Conservation (phyloP, 2,329 filamentous ascomycete genomes). For the Didymella arachidicola region DNA sequence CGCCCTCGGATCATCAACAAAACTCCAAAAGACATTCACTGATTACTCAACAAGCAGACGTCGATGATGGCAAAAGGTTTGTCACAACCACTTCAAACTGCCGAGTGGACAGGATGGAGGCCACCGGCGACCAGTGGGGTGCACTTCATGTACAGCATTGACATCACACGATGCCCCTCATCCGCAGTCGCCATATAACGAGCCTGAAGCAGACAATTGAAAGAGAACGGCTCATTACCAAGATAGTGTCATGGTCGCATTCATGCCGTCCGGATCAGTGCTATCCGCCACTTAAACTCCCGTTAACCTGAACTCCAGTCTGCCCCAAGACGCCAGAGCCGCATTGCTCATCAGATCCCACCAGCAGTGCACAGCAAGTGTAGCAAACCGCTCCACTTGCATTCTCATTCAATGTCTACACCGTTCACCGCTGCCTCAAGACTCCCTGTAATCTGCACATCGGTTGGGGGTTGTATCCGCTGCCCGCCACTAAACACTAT, state of each 20-base stretch:
- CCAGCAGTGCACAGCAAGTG: neutral
- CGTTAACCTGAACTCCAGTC: neutral
- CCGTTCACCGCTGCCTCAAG: slow-evolving; percentile 10
- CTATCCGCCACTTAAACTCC: neutral
- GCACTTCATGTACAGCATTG: neutral
- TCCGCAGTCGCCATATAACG: neutral
- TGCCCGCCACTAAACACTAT: slow-evolving; percentile 27
- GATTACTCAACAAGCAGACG: neutral
- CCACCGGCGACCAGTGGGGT: neutral
- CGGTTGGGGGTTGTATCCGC: slow-evolving; percentile 3
- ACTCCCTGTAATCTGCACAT: slow-evolving; percentile 16
- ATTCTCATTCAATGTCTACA: slow-evolving; percentile 1
- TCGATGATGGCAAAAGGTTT: neutral
- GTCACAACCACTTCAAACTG: neutral
- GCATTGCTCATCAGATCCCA: neutral
- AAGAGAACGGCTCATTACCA: neutral
- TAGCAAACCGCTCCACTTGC: neutral
- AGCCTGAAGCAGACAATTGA: neutral
- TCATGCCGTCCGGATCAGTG: neutral
- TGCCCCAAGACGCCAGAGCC: neutral
- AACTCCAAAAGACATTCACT: neutral
- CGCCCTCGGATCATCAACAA: neutral
- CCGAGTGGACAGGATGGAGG: neutral
- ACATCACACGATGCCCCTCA: neutral
- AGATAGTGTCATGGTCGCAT: neutral